Conservation (phyloP, 2,329 filamentous ascomycete species). For the Neospermospora avenae region DNA sequence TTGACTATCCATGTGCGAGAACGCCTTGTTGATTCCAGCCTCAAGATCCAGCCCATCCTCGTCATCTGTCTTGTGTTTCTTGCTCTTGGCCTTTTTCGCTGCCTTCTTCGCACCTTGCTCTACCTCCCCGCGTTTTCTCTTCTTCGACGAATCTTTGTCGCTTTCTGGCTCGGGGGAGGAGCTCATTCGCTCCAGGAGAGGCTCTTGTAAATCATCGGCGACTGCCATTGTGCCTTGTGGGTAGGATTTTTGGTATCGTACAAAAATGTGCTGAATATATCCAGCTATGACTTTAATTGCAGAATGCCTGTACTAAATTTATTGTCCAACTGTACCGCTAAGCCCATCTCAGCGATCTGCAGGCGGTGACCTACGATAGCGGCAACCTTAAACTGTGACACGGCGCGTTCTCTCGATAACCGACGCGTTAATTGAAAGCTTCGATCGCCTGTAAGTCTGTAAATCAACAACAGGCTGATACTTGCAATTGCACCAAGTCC, state of each 20-base stretch:
- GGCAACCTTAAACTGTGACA: background rate
- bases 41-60: conserved; percentile 62
- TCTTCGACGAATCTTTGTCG: conserved; percentile 23
- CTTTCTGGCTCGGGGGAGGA: conserved; percentile 20
- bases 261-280: background rate
- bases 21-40: conserved; percentile 73
- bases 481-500: background rate
- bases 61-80: conserved; percentile 52
- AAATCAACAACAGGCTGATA: background rate
- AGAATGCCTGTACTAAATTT: background rate
- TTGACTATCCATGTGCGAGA: conserved; percentile 77
- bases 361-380: conserved; percentile 8
- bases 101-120: conserved; percentile 23
- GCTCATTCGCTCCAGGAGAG: conserved; percentile 29
- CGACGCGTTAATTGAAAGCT: background rate
- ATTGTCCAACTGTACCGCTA: background rate
- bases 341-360: background rate
- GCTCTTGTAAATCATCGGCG: conserved; percentile 30
- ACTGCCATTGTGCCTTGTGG: conserved; percentile 25
- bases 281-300: too few relatives aligned
- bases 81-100: conserved; percentile 53
- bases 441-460: background rate
- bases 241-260: background rate
- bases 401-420: background rate
- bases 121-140: conserved; percentile 31